Evolutionary conservation across 2,329 filamentous ascomycete genomes (phyloP), one percentile per base, ranked within the genome.

Genomic region (Monilinia laxa): DNA sequence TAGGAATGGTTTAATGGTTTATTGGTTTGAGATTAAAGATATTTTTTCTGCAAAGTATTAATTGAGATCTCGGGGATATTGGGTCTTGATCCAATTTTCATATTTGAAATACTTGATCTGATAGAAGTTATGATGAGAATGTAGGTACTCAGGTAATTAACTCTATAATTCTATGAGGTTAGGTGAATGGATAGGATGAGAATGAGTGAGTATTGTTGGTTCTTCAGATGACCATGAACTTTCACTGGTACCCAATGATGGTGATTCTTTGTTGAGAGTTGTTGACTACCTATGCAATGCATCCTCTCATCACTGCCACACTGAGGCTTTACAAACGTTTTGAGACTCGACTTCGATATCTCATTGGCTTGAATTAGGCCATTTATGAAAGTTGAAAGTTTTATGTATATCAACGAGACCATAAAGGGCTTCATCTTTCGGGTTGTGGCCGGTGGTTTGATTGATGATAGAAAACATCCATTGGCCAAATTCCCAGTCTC

Each of bases 341-440:
- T n/a, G 56, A 59, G 56, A n/a, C 18, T 59, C 40, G 25, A 58
- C 25, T 59, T 59, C 23, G 25, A 45, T 31, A 45, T 58, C 56
- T 47, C 56, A 47, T 31, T 45, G 11, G 5, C 11, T n/a, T 7
- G 23, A 10, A 4, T 12, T 45, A 18, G 38, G 20, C n/a, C 18
- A 31, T 47, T n/a, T 10, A 20, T 47, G 18, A 10, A n/a, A 18
- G 40, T 47, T 14, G 11, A 25, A 14, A 47, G 23, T 25, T 58
- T 54, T 20, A 9, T 35, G 20, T 20, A 9, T 35, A 31, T 28
- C 20, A 18, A 53, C 28, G 16, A 31, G 5, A 31, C 25, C 16
- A 18, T 7, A 16, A 9, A 18, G 16, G 16, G 7, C 5, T 53
- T 47, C 18, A 14, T 28, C 6, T 18, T 45, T 28, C 14, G 12